Evolutionary conservation across 2,329 filamentous ascomycete species (phyloP).

Genomic region (Penicillium sp.): DNA sequence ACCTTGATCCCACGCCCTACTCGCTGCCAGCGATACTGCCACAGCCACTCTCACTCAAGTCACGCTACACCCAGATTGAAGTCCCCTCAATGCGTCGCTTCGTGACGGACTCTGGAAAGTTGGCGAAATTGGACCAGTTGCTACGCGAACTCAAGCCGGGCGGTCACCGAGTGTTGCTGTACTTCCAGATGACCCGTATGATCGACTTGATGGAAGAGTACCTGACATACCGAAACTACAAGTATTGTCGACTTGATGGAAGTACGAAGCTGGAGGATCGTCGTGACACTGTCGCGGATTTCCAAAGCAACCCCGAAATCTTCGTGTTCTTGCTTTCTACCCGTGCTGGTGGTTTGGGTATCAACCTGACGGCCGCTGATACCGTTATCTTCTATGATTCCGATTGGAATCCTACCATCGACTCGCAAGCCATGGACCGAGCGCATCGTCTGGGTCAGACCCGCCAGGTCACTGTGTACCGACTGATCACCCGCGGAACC

Average conservation of each 20-base stretch:
- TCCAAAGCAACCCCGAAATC: slow-evolving; percentile 90
- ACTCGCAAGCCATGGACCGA: slow-evolving; percentile 98
- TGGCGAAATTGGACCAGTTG: slow-evolving; percentile 84
- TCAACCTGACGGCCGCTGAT: slow-evolving; percentile 93
- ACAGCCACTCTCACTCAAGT: slow-evolving; percentile 74
- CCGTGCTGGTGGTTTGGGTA: slow-evolving; percentile 93
- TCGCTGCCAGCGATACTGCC: slow-evolving; percentile 72
- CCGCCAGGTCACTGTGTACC: slow-evolving; percentile 92
- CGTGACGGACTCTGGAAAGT: slow-evolving; percentile 95
- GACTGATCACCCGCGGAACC: slow-evolving; percentile 91
- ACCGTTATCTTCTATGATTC: slow-evolving; percentile 99
- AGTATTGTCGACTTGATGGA: slow-evolving; percentile 93
- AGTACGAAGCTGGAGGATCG: slow-evolving; percentile 97
- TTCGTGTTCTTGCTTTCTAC: slow-evolving; percentile 97
- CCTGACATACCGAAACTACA: slow-evolving; percentile 97
- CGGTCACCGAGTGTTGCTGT: slow-evolving; percentile 88
- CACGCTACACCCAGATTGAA: slow-evolving; percentile 82
- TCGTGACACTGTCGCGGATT: slow-evolving; percentile 92
- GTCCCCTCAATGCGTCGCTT: slow-evolving; percentile 97
- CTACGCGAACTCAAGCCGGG: slow-evolving; percentile 87
- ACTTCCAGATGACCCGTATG: slow-evolving; percentile 99
- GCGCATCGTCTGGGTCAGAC: slow-evolving; percentile 97
- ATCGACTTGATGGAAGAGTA: slow-evolving; percentile 99
- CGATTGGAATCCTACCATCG: slow-evolving; percentile 98
- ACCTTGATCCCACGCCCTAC: slow-evolving; percentile 58